phyloP scores from a whole-genome alignment of 306 rosid genomes.

The Ormosia emarginata region DNA sequence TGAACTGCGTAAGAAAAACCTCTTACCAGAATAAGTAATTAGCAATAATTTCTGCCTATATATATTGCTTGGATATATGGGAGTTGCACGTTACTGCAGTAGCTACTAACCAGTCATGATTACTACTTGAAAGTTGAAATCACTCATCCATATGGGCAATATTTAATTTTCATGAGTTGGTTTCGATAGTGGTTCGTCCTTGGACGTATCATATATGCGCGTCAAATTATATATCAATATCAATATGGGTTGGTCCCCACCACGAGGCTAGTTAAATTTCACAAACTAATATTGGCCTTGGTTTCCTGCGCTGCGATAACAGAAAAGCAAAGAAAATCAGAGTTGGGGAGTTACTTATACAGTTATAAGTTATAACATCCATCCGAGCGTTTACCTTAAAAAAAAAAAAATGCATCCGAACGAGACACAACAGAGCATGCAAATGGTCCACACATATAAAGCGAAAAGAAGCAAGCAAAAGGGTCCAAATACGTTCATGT shows the following conservation, averaged over 20 bases:
- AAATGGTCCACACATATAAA: slow-evolving; percentile 8
- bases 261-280: not conserved
- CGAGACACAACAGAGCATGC: not conserved
- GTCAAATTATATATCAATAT: not conserved
- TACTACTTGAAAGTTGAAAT: not conserved
- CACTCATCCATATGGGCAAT: not conserved
- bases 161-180: not conserved
- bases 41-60: not conserved
- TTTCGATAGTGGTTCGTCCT: not conserved
- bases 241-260: not conserved
- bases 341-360: not conserved
- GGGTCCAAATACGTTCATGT: not conserved
- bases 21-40: not conserved
- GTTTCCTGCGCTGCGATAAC: not conserved
- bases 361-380: not conserved
- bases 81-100: not conserved
- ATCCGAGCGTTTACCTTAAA: too few relatives aligned
- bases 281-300: not conserved
- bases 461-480: not conserved
- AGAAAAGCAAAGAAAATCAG: not conserved
- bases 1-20: not conserved
- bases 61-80: not conserved
- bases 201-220: not conserved
- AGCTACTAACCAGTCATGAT: not conserved
- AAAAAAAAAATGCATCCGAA: not conserved